Evolutionary conservation across 2,329 filamentous ascomycete genomes (phyloP), one percentile per base, ranked within the genome.

Genomic region (Lasiodiplodia citricola): DNA sequence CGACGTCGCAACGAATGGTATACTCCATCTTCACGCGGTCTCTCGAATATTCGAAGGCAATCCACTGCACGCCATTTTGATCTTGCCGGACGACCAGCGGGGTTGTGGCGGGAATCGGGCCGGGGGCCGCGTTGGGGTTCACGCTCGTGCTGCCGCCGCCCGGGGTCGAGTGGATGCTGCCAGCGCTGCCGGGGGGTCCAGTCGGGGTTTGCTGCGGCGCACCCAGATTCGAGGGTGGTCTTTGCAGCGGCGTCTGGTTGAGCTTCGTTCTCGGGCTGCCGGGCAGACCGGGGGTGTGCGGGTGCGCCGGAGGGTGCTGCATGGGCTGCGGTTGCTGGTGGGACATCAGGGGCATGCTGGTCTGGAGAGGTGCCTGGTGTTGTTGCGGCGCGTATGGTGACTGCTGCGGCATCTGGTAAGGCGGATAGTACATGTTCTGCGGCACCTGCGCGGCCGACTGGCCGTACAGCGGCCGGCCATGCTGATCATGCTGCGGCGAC

Each of bases 11-110:
- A 65, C 96, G 91, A 75, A 99, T 99, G 0, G 94, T 97, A 82
- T 99, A 99, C 81, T 98, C 94, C 94, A 98, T 97, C 88, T 99
- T 99, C 73, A 98, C 94, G 56, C 95, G 88, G 78, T 99, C 95
- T 70, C 95, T 90, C 13, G 95, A 98, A 79, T 99, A 99, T 80
- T 99, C 96, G 71, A 98, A 99, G 0, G 94, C 94, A 76, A 98
- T 98, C 96, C 96, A 98, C 80, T 98, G 96, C 7, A 98, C 95
- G 10, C 96, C 96, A 73, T 97, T 98, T 76, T 93, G 92, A 75
- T 98, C 96, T 80, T 98, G 95, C 73, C 94, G 87, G 28, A 98
- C 95, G 10, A 98, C 94, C 10, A 97, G 85, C 0, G 96, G 96
- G 0, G 96, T 98, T 2, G 96, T 99, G 0, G 96, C 96, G 14